Percentiles rank a stretch among this genome's conserved stretches.
Evolutionary conservation across 331 rosid species (phyloP).

Genomic region (Saraca asoca): DNA sequence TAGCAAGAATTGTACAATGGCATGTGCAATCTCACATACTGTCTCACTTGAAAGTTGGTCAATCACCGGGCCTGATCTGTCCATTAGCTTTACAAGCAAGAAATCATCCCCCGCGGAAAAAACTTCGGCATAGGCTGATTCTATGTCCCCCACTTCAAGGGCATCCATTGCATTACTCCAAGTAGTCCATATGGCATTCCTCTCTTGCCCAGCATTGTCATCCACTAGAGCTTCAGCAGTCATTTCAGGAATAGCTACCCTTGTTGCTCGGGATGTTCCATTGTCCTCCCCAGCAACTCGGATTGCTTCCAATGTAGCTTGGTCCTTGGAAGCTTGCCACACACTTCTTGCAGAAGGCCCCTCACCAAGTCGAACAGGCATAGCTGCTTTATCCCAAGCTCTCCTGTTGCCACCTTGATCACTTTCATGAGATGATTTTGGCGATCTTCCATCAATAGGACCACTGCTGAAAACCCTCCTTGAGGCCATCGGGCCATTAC

Average conservation of each 20-base stretch:
- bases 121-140: slow-evolving; percentile 86
- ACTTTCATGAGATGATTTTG: slow-evolving; percentile 72
- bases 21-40: slow-evolving; percentile 70
- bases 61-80: slow-evolving; percentile 86
- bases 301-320: slow-evolving; percentile 97
- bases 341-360: slow-evolving; percentile 99
- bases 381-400: slow-evolving; percentile 89
- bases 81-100: slow-evolving; percentile 93
- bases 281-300: slow-evolving; percentile 94
- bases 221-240: slow-evolving; percentile 78
- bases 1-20: slow-evolving; percentile 69
- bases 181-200: slow-evolving; percentile 87
- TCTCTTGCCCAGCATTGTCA: slow-evolving; percentile 67
- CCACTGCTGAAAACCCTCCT: slow-evolving; percentile 73
- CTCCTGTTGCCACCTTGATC: slow-evolving; percentile 83
- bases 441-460: slow-evolving; percentile 73
- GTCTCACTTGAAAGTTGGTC: slow-evolving; percentile 78
- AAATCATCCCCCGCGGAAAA: slow-evolving; percentile 75
- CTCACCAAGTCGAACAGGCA: slow-evolving; percentile 82
- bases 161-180: slow-evolving; percentile 97
- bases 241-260: slow-evolving; percentile 82
- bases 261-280: slow-evolving; percentile 71
- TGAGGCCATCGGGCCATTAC: slow-evolving; percentile 73
- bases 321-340: slow-evolving; percentile 99
- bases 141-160: slow-evolving; percentile 82